phyloP scores from a whole-genome alignment of 805 yeast species.

The Alloascoidea hylecoeti region DNA sequence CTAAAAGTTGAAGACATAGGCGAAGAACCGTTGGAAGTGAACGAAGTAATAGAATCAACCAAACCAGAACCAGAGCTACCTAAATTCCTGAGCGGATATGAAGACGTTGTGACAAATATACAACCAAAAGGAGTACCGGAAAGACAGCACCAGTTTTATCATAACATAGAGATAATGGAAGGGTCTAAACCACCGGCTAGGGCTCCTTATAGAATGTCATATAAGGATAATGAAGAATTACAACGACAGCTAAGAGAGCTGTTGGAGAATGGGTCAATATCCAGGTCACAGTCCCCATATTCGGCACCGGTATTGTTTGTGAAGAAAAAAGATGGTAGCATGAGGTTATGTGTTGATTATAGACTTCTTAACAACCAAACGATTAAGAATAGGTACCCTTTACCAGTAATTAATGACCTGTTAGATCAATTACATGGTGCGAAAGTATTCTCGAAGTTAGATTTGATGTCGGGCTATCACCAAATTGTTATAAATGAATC shows the following conservation, averaged over 20 bases:
- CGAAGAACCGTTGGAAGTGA: too few species aligned
- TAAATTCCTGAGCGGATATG: too few species aligned
- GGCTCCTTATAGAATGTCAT: conserved; percentile 5
- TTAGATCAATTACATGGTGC: conserved; percentile 5
- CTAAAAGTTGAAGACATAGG: too few species aligned
- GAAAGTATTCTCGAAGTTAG: conserved; percentile 8
- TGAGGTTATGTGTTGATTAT: conserved; percentile 10
- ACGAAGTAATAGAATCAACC: too few species aligned
- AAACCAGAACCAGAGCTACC: too few species aligned
- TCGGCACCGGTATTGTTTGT: conserved; percentile 9
- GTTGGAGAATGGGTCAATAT: conserved; percentile 4
- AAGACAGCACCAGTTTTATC: too few species aligned
- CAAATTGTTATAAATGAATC: conserved; percentile 8
- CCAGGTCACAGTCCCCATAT: conserved; percentile 5
- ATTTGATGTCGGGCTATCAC: conserved; percentile 9
- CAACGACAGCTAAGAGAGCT: too few species aligned
- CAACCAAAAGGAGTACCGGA: too few species aligned
- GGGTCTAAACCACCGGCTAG: conserved; percentile 3
- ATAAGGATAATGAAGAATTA: conserved; percentile 4
- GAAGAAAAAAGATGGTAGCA: conserved; percentile 8
- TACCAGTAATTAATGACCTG: conserved; percentile 10
- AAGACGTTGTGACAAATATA: too few species aligned
- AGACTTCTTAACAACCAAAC: conserved; percentile 8
- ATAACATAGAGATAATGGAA: too few species aligned
- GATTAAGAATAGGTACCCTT: conserved; percentile 8